phyloP scores from a whole-genome alignment of 495 filamentous ascomycete genomes.

The Filosporella fistucella region DNA sequence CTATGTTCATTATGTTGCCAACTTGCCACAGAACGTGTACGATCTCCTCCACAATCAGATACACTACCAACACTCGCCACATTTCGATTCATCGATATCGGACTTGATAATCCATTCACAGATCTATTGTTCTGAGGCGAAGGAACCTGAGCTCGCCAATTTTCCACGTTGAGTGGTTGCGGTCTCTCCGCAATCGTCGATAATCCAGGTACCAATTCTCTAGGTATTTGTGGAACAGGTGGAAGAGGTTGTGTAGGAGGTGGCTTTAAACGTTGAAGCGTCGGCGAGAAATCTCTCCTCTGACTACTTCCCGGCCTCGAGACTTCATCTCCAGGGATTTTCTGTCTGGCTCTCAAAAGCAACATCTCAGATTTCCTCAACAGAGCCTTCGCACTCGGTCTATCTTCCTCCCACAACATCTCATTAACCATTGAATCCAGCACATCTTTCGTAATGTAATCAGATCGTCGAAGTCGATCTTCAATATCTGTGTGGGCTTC shows the following conservation, averaged over 20 bases:
- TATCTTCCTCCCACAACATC: slow-evolving; percentile 21
- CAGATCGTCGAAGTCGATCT: slow-evolving; percentile 10
- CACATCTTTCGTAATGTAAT: slow-evolving; percentile 18
- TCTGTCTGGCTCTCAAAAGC: slow-evolving; percentile 12
- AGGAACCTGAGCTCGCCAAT: slow-evolving; percentile 17
- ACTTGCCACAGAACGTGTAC: slow-evolving; percentile 17
- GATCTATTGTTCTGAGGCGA: background rate
- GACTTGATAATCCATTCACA: slow-evolving; percentile 3
- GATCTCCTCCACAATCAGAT: slow-evolving; percentile 15
- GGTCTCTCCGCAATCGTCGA: slow-evolving; percentile 14
- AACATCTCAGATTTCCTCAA: slow-evolving; percentile 13
- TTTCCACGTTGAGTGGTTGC: slow-evolving; percentile 17
- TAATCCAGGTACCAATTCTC: background rate
- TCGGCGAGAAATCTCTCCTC: slow-evolving; percentile 6
- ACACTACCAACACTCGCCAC: slow-evolving; percentile 8
- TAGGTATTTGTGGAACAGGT: slow-evolving; percentile 16
- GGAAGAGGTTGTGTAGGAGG: slow-evolving; percentile 7
- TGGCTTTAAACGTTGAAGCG: too few relatives aligned
- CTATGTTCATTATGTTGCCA: slow-evolving; percentile 13
- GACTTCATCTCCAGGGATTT: slow-evolving; percentile 5
- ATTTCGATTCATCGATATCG: slow-evolving; percentile 1
- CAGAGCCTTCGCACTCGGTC: slow-evolving; percentile 17
- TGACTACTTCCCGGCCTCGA: slow-evolving; percentile 12
- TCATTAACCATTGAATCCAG: slow-evolving; percentile 18
- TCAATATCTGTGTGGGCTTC: slow-evolving; percentile 24